Evolutionary conservation across 164 flowering plant species (phyloP), one percentile per base, ranked within the genome.

Genomic region (Hamamelis virginiana): DNA sequence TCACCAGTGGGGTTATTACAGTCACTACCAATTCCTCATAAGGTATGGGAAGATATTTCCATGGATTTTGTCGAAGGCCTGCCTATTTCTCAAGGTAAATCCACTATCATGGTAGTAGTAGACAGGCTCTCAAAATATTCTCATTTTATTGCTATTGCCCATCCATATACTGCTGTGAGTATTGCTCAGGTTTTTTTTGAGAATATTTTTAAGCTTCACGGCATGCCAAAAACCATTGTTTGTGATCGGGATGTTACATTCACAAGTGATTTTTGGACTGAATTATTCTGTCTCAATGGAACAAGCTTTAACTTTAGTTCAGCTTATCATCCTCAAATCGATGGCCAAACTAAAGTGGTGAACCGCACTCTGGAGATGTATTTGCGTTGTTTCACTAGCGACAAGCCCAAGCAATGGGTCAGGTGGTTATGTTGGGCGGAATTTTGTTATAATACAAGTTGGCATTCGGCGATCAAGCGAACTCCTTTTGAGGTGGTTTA

Each of bases 51-150:
- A 0, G 64, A 73, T 14, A 56, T 75, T 6, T 43, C 75, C 1
- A 75, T 80, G 71, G 72, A 80, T 11, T 78, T 78, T 26, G 50
- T 80, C 1, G 57, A 62, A 0, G 74, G 75, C 0, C 33, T 80
- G 1, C 76, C 83, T 0, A 8, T 0, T 0, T 74, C 76, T 1
- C 5, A 16, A 0, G 74, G 75, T 0, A 67, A 78, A 6, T 9
- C 51, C 1, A 18, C 26, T 0, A 70, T 80, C 0, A 19, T 72
- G 15, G 73, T 80, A 11, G 73, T 80, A 2, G 73, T 80, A 0
- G 81, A 80, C 19, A 26, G 72, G 0, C 28, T 74, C 8, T 45
- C 69, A 21, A 80, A 80, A n/a, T 71, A 50, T 65, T 73, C 19
- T 1, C 70, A 77, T 44, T 80, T 80, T n/a, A 23, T 72, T 33